Base-by-base conservation (phyloP, 805 yeast genomes). In the Pichia deserticola region DNA sequence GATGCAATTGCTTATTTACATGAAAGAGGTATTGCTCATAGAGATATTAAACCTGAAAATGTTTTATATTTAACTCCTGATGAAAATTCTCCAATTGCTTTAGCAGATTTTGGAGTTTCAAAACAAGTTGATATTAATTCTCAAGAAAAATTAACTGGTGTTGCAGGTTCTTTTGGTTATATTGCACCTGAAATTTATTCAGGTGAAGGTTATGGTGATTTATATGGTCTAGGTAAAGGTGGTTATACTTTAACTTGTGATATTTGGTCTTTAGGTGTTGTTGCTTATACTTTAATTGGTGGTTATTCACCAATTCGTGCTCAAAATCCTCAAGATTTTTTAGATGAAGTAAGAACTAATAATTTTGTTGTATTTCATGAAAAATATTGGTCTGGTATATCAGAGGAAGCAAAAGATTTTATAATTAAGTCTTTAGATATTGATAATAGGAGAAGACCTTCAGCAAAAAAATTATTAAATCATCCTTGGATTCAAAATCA, bases 211-310 rank as follows among this genome's bases (percentile, higher is more conserved):
- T 65, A 63, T 45, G 69, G 69, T 29, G 68, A 65, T 13, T 56
- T 63, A 32, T 65, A 65, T 47, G 69, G 68, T 5, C 54, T 65
- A 38, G 69, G 69, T n/a, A 59, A 53, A 47, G 64, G 60, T 13
- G 98, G 97, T 8, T 97, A 92, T 67, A 96, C 97, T 38, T 88
- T 86, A 60, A 92, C 97, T 1, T 92, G 97, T 68, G 99, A 92
- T 65, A 78, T 92, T 49, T 92, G 99, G 99, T 86, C 96, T 1
- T 63, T 92, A 38, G 99, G 99, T 36, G 95, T 92, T 8, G 88
- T 92, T 42, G 80, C 96, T 0, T 93, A 89, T 66, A 90, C 97
- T 0, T 69, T 90, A 42, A 73, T 92, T 42, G 89, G 93, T 57
- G 99, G 99, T 0, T 89, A 89, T 63, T 84, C 95, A 6, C 97